Evolutionary conservation across 495 filamentous ascomycete genomes (phyloP), one percentile per base, ranked within the genome.

Genomic region (Aspergillus haitiensis): DNA sequence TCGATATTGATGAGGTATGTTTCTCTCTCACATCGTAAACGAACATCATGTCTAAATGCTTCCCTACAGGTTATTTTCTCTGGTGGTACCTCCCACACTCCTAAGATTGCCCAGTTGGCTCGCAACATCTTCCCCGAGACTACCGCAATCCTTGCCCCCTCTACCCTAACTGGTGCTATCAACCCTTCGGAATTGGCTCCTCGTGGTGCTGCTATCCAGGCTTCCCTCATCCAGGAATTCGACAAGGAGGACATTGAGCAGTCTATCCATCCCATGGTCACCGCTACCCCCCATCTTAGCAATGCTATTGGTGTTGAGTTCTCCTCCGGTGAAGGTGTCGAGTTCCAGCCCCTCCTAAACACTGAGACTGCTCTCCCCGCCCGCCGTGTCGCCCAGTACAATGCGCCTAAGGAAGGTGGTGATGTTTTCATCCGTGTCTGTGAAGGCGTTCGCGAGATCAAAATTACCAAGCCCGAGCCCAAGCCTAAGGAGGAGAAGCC

Each of bases 231-330:
- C 69, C 85, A 89, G 68, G 92, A 93, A 70, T 98, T 94, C 72
- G 94, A 98, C 54, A 76, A 82, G 55, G 90, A 92, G 55, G 95
- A 98, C 70, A 96, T 98, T 63, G 89, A 93, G 68, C 91, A 97
- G 76, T 95, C 90, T 10, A 95, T 91, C 42, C 94, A 98, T 80
- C 91, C 94, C 37, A 89, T 91, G 69, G 92, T 98, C 53, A 98
- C 94, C 13, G 92, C 90, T 15, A 92, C 93, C 34, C 90, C 92
- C 40, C 94, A 98, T 75, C 84, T 96, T 59, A 81, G 81, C 62
- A 89, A 91, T 66, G 89, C 93, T 27, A 91, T 98, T 58, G 94
- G 94, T 67, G 88, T 97, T 16, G 81, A 96, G 61, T 83, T 90
- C 60, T 77, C 85, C 45, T 81, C 86, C n/a, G 80, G 78, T 44